Conservation (phyloP, 2,329 filamentous ascomycete genomes). For the Exophiala phaeomuriformis region DNA sequence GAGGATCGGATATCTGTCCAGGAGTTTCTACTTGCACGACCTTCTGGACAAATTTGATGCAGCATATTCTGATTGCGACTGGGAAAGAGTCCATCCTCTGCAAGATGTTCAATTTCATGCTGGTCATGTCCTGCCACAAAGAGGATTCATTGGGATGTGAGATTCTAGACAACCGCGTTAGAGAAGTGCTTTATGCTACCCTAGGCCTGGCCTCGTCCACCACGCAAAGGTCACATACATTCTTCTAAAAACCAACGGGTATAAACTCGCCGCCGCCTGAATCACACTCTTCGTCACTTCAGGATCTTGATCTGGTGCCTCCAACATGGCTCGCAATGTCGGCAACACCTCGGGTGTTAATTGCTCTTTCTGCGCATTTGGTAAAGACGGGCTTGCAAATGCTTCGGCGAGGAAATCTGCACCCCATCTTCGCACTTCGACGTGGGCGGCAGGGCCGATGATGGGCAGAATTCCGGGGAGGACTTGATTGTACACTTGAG, state of each 20-base stretch:
- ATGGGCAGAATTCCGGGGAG: slow-evolving; percentile 90
- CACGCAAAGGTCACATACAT: slow-evolving; percentile 60
- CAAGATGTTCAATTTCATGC: slow-evolving; percentile 83
- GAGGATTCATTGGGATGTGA: slow-evolving; percentile 73
- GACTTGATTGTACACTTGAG: slow-evolving; percentile 83
- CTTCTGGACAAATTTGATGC: slow-evolving; percentile 93
- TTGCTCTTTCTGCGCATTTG: slow-evolving; percentile 69
- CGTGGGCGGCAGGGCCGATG: slow-evolving; percentile 63
- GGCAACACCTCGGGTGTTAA: slow-evolving; percentile 71
- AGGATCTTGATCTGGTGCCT: slow-evolving; percentile 66
- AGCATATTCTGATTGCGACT: slow-evolving; percentile 77
- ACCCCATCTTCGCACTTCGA: slow-evolving; percentile 90
- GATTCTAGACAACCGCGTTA: slow-evolving; percentile 52
- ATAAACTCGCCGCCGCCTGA: slow-evolving; percentile 84
- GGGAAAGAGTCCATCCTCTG: slow-evolving; percentile 76
- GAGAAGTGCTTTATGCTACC: slow-evolving; percentile 2
- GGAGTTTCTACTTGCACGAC: slow-evolving; percentile 87
- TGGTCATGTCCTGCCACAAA: slow-evolving; percentile 79
- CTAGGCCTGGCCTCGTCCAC: neutral
- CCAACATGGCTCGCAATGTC: slow-evolving; percentile 62
- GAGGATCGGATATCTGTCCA: slow-evolving; percentile 71
- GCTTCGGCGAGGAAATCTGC: slow-evolving; percentile 93
- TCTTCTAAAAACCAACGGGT: slow-evolving; percentile 84
- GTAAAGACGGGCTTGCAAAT: slow-evolving; percentile 82
- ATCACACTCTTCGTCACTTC: slow-evolving; percentile 79